Evolutionary conservation across 257 asterid species (phyloP).

Genomic region (Thymus quinquecostatus): DNA sequence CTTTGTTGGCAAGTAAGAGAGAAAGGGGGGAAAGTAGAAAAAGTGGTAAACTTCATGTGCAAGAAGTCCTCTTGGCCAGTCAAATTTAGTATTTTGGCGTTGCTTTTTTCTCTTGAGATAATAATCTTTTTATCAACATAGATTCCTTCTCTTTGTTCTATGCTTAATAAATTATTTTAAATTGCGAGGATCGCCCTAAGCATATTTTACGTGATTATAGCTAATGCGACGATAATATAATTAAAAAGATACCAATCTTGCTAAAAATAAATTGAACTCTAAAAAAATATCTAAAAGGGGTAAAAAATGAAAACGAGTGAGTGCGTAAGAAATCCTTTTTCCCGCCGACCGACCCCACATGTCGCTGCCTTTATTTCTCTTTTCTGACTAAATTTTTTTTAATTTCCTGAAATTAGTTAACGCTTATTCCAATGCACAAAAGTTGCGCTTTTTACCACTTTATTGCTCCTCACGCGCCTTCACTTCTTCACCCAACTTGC

Average conservation of each 20-base stretch:
- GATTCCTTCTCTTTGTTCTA: constrained; percentile 30
- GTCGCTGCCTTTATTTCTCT: constrained; percentile 26
- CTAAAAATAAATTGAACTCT: no score
- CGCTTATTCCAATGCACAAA: background rate
- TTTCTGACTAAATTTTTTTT: constrained; percentile 14
- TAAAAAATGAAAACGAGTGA: no score
- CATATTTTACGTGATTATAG: no score
- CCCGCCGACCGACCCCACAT: constrained; percentile 48
- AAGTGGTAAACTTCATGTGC: constrained; percentile 62
- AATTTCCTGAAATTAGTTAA: background rate
- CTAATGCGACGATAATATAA: no score
- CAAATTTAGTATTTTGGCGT: constrained; percentile 22
- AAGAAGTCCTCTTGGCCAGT: constrained; percentile 45
- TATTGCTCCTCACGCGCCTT: constrained; percentile 13
- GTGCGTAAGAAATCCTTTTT: background rate
- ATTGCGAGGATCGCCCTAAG: no score
- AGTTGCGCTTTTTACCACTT: constrained; percentile 1
- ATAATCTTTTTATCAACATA: constrained; percentile 25
- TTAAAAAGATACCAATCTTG: no score
- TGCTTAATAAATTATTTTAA: no score
- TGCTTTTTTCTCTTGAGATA: constrained; percentile 35
- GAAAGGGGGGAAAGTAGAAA: constrained; percentile 30
- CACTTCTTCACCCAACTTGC: no score
- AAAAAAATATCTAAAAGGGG: no score
- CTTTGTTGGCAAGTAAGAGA: constrained; percentile 40